Percentiles rank a stretch among this genome's conserved stretches.
Evolutionary conservation across 345 rosid genomes (phyloP).

Genomic region (Corchorus olitorius): DNA sequence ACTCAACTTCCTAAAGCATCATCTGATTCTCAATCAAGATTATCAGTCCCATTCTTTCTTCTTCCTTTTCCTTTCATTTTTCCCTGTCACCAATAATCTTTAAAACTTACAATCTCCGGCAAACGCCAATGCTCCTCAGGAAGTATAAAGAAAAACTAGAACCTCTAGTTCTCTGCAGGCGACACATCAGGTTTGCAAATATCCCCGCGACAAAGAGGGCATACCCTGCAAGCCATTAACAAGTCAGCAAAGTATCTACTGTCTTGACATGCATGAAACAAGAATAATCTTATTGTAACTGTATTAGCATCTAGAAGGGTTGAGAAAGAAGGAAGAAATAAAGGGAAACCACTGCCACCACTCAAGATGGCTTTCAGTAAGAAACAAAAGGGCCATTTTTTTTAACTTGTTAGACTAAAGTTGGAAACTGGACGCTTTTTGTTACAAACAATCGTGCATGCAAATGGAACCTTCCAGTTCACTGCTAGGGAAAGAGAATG

Average conservation of each 20-base stretch:
- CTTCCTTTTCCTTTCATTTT: not conserved
- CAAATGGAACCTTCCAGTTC: not conserved
- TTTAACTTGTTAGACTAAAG: not conserved
- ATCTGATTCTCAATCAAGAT: not conserved
- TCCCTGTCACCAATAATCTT: not conserved
- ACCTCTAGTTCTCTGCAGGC: constrained; percentile 39
- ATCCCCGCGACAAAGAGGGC: constrained; percentile 96
- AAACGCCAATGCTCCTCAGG: constrained; percentile 9
- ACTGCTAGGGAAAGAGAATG: not conserved
- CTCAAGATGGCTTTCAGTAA: not conserved
- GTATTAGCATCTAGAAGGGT: not conserved
- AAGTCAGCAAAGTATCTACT: constrained; percentile 8
- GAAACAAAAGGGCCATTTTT: not conserved
- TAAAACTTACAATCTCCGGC: constrained; percentile 11
- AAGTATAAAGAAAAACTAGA: not conserved
- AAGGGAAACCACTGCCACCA: not conserved
- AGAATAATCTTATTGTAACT: not conserved
- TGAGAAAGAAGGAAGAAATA: not conserved
- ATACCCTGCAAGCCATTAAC: constrained; percentile 61
- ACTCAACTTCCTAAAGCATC: constrained; percentile 15
- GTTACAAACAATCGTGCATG: not conserved
- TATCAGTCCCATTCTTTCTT: not conserved
- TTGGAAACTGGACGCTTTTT: too few relatives aligned
- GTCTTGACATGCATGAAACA: constrained; percentile 4
- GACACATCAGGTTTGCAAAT: constrained; percentile 64